phyloP scores from a whole-genome alignment of 306 rosid species.

The Lathyrus tuberosus region DNA sequence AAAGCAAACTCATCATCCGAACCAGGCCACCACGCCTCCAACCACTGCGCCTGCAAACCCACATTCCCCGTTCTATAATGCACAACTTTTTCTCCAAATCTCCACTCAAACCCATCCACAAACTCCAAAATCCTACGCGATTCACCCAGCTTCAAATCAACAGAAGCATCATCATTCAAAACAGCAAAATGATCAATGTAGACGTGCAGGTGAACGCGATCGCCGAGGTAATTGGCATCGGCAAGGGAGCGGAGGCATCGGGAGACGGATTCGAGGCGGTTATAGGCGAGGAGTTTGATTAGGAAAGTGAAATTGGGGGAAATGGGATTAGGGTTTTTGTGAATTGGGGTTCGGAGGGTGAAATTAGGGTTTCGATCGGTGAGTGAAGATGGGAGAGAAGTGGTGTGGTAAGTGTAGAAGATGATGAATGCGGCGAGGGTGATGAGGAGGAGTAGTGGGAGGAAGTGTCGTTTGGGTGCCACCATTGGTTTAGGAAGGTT shows the following conservation, averaged over 20 bases:
- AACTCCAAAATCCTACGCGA: constrained; percentile 68
- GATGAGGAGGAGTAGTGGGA: constrained; percentile 56
- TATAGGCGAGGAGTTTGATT: constrained; percentile 76
- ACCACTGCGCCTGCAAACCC: constrained; percentile 97
- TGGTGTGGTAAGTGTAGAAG: constrained; percentile 56
- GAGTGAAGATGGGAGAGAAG: constrained; percentile 53
- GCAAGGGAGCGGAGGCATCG: constrained; percentile 90
- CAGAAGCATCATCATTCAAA: background rate
- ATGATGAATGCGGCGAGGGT: constrained; percentile 54
- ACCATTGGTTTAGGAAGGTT: constrained; percentile 49
- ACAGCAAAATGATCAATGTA: constrained; percentile 63
- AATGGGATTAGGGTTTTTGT: constrained; percentile 14
- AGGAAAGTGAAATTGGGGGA: constrained; percentile 56
- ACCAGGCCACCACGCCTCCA: constrained; percentile 98
- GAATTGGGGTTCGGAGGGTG: constrained; percentile 38
- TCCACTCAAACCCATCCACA: constrained; percentile 74
- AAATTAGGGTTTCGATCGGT: constrained; percentile 48
- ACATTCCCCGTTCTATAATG: constrained; percentile 77
- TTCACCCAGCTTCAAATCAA: constrained; percentile 51
- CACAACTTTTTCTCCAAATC: constrained; percentile 73
- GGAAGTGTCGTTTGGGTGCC: constrained; percentile 63
- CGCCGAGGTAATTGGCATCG: constrained; percentile 79
- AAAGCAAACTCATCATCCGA: constrained; percentile 79
- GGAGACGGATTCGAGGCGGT: constrained; percentile 73
- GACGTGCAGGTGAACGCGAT: constrained; percentile 73